Evolutionary conservation across 306 rosid species (phyloP).

Genomic region (Alnus glutinosa): DNA sequence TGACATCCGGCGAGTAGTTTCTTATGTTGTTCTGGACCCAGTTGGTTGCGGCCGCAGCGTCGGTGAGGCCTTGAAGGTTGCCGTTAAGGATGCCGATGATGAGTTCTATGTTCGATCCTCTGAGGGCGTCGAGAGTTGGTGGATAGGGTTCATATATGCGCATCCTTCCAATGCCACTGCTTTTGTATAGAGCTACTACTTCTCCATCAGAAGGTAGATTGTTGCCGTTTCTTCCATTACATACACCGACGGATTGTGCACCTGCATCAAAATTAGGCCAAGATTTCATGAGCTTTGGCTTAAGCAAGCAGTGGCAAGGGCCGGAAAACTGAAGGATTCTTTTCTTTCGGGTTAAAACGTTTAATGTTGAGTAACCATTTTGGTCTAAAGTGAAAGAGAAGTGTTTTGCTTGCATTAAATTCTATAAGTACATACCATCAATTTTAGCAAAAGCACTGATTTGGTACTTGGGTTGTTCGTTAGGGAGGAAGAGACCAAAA

Average conservation of each 20-base stretch:
- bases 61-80: constrained; percentile 22
- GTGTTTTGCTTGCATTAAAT: too few relatives aligned
- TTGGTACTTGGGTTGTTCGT: constrained; percentile 42
- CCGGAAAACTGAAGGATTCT: too few relatives aligned
- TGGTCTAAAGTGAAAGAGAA: too few relatives aligned
- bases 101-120: constrained; percentile 54
- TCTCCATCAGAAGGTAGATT: constrained; percentile 41
- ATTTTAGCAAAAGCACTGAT: constrained; percentile 21
- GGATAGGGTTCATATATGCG: constrained; percentile 40
- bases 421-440: too few relatives aligned
- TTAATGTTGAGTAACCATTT: too few relatives aligned
- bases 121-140: constrained; percentile 42
- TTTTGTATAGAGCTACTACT: constrained; percentile 35
- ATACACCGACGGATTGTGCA: constrained; percentile 50
- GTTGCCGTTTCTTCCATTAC: constrained; percentile 41
- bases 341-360: too few relatives aligned
- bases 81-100: constrained; percentile 29
- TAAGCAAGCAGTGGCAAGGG: background rate
- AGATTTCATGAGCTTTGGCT: background rate
- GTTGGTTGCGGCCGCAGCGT: constrained; percentile 30
- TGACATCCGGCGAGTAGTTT: constrained; percentile 39
- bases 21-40: constrained; percentile 43
- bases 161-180: constrained; percentile 36
- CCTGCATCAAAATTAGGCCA: constrained; percentile 32
- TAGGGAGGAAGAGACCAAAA: constrained; percentile 46